Evolutionary conservation across 805 yeast genomes (phyloP), one percentile per base, ranked within the genome.

Genomic region (Lachancea sp.): DNA sequence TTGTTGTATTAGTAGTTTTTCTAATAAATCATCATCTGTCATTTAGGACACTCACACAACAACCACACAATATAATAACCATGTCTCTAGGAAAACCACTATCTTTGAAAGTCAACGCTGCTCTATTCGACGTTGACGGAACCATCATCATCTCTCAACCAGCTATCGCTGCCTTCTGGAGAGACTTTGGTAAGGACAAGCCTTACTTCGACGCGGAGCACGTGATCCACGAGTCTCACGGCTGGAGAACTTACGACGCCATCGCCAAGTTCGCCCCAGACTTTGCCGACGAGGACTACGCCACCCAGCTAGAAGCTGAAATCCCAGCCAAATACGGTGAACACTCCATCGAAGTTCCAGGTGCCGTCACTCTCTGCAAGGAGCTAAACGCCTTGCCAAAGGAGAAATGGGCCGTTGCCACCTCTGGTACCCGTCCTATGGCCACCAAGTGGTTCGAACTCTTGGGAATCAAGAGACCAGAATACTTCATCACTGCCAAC

Each of bases 51-150:
- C 31, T 7, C 31, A 29, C 13, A 5, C 13, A 11, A 29, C 11
- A 7, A 29, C 8, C 25, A 6, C 25, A 8, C 25, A 22, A 22
- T 22, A 29, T 8, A 26, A 8, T 11, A 36, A 38, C 10, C 30
- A 40, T 40, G 45, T 44, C 44, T 41, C 44, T 43, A 55, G 59
- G 40, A 49, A 57, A 33, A 55, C 59, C 54, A 64, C 66, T 38
- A 45, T 63, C 38, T 42, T 47, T 69, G 27, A 62, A 61, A 41
- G 66, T 72, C 40, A 63, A 72, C 54, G 78, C 78, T 33, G 69
- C 75, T 52, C 75, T 85, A 51, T 87, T 87, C 66, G 95, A 87
- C 68, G 79, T 89, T 43, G 95, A 87, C 63, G 95, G 95, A 44
- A 87, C 95, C 25, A 71, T 87, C 59, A 87, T 87, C 61, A 79